phyloP scores from a whole-genome alignment of 2,329 filamentous ascomycete genomes.

The Metarhizium robertsii region DNA sequence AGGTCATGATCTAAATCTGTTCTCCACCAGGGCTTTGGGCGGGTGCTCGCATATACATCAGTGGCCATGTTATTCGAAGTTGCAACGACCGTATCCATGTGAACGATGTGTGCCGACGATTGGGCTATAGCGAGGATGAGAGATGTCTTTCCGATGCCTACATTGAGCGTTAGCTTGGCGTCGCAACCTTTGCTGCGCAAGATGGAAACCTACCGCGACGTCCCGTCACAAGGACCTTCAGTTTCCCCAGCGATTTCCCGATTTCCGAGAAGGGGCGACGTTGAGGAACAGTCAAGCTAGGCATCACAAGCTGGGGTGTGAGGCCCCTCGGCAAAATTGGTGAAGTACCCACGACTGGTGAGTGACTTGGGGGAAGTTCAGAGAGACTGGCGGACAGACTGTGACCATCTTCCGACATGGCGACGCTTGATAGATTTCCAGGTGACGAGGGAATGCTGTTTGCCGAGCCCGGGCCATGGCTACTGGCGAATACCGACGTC shows the following conservation, averaged over 20 bases:
- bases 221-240: constrained; percentile 85
- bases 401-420: constrained; percentile 22
- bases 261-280: constrained; percentile 82
- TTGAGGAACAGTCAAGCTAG: constrained; percentile 83
- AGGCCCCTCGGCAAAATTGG: constrained; percentile 2
- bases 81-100: constrained; percentile 61
- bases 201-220: constrained; percentile 45
- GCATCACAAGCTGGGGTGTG: constrained; percentile 88
- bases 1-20: constrained; percentile 58
- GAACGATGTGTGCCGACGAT: constrained; percentile 82
- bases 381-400: constrained; percentile 15
- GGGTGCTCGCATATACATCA: constrained; percentile 71
- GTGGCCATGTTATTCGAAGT: constrained; percentile 30
- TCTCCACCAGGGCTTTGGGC: constrained; percentile 85
- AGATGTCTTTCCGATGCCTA: constrained; percentile 80
- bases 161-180: neutral
- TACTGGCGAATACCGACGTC: constrained; percentile 16
- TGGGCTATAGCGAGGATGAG: constrained; percentile 84
- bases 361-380: constrained; percentile 12
- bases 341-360: constrained; percentile 11
- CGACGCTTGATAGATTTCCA: constrained; percentile 39
- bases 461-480: constrained; percentile 19
- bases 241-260: constrained; percentile 72
- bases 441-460: constrained; percentile 43
- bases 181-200: neutral